These are phyloP conservation scores for Mycena floridula DNA, from an alignment of 768 basidiomycete genomes.

Conservation along the genomic window DNA sequence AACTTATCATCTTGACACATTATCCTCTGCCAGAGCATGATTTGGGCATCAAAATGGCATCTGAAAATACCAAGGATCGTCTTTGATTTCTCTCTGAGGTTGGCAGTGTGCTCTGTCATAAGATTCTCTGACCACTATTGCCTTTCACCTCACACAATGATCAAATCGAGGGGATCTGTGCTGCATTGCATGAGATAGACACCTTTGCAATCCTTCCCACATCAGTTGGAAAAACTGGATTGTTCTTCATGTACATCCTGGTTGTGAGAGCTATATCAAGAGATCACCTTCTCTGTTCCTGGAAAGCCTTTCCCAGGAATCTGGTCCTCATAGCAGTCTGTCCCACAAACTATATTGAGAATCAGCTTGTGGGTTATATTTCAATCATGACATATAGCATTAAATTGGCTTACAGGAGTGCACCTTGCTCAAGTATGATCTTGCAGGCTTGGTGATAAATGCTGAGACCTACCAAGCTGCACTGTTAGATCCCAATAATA, in stretches of 20 bases:
- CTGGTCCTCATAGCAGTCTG: not conserved
- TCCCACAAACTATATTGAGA: not conserved
- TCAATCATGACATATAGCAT: not conserved
- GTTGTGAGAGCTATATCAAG: not conserved
- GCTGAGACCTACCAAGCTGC: not conserved
- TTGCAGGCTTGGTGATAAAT: not conserved
- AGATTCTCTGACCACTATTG: too few relatives aligned
- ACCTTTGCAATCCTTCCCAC: constrained; percentile 2
- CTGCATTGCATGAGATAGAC: constrained; percentile 1
- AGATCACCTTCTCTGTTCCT: not conserved
- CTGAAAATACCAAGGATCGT: too few relatives aligned
- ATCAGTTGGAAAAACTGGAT: constrained; percentile 3
- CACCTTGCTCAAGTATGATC: not conserved
- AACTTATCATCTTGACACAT: too few relatives aligned
- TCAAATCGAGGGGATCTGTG: not conserved
- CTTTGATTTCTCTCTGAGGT: too few relatives aligned
- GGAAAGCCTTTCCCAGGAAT: not conserved
- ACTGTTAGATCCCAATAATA: too few relatives aligned
- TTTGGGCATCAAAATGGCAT: too few relatives aligned
- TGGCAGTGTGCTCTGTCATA: too few relatives aligned
- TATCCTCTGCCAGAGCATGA: too few relatives aligned
- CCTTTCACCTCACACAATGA: not conserved
- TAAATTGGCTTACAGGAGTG: not conserved
- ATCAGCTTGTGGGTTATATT: not conserved
- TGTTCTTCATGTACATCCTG: constrained; percentile 1